phyloP scores from a whole-genome alignment of 306 rosid genomes.

The Casuarina cunninghamiana region DNA sequence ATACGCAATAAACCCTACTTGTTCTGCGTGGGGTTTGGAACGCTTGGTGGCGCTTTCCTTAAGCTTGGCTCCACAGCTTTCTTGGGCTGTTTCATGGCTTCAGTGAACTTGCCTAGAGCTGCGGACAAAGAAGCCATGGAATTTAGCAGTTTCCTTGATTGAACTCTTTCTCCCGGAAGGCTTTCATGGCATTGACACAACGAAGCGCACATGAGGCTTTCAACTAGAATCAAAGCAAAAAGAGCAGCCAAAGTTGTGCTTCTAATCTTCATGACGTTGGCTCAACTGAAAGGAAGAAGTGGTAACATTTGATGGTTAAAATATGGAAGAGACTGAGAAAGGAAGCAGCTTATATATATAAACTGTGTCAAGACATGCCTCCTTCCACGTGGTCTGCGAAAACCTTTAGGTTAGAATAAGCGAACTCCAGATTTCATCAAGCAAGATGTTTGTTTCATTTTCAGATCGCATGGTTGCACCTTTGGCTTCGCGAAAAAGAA shows the following conservation, averaged over 20 bases:
- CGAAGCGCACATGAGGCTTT: slow-evolving; percentile 42
- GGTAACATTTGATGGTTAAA: slow-evolving; percentile 11
- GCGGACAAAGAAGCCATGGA: slow-evolving; percentile 36
- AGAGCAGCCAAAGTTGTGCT: slow-evolving; percentile 35
- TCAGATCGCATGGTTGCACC: too few relatives aligned
- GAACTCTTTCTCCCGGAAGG: slow-evolving; percentile 36
- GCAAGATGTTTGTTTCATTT: too few relatives aligned
- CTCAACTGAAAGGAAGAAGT: slow-evolving; percentile 12
- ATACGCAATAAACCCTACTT: slow-evolving; percentile 30
- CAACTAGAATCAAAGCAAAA: slow-evolving; percentile 44
- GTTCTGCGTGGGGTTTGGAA: slow-evolving; percentile 70
- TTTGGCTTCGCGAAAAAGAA: too few relatives aligned
- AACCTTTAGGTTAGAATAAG: slow-evolving; percentile 27
- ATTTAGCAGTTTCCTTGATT: slow-evolving; percentile 50
- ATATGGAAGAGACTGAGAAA: slow-evolving; percentile 28
- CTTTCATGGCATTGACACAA: slow-evolving; percentile 34
- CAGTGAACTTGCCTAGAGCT: slow-evolving; percentile 28
- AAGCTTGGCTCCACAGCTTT: slow-evolving; percentile 56
- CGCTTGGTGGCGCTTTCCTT: slow-evolving; percentile 51
- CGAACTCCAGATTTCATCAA: not conserved
- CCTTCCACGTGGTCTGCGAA: slow-evolving; percentile 54
- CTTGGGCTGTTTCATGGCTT: slow-evolving; percentile 40
- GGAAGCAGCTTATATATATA: slow-evolving; percentile 44
- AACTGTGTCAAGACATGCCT: slow-evolving; percentile 33
- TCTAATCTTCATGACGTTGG: slow-evolving; percentile 30